Evolutionary conservation across 768 basidiomycete species (phyloP).

Genomic region (Lactarius quietus): DNA sequence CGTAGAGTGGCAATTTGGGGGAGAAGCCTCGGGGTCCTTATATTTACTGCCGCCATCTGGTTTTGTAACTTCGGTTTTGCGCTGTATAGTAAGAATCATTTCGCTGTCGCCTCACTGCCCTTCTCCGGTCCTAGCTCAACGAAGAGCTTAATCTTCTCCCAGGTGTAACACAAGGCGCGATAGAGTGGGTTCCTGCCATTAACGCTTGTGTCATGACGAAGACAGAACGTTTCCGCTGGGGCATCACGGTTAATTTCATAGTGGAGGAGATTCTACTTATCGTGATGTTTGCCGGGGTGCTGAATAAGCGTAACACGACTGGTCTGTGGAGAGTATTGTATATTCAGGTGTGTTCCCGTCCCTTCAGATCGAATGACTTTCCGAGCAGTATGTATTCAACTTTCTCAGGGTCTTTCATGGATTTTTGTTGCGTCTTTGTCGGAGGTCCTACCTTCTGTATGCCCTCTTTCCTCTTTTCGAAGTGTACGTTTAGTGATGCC

Average conservation of each 20-base stretch:
- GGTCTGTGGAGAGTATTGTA: conserved; percentile 13
- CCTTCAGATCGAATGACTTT: background rate
- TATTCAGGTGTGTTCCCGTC: conserved; percentile 1
- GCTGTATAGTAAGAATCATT: background rate
- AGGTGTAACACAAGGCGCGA: background rate
- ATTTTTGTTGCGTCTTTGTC: conserved; percentile 4
- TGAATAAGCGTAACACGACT: conserved; percentile 11
- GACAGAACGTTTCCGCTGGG: background rate
- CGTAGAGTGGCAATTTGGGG: conserved; percentile 16
- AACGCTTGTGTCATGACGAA: background rate
- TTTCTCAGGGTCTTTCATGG: conserved; percentile 6
- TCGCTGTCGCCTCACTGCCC: background rate
- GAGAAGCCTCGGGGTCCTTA: background rate
- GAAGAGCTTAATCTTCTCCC: background rate
- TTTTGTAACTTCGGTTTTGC: background rate
- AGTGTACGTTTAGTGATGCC: background rate
- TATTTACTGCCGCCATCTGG: conserved; percentile 2
- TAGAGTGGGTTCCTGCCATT: background rate
- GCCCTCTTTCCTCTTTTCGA: background rate
- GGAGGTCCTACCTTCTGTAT: conserved; percentile 6
- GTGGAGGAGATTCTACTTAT: background rate
- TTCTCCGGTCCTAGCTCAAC: background rate
- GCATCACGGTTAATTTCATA: conserved; percentile 7
- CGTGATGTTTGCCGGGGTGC: conserved; percentile 7
- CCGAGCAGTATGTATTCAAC: background rate